These are phyloP conservation scores for Nemania sp. DNA, from an alignment of 2,329 filamentous ascomycete genomes.

Conservation along the genomic window DNA sequence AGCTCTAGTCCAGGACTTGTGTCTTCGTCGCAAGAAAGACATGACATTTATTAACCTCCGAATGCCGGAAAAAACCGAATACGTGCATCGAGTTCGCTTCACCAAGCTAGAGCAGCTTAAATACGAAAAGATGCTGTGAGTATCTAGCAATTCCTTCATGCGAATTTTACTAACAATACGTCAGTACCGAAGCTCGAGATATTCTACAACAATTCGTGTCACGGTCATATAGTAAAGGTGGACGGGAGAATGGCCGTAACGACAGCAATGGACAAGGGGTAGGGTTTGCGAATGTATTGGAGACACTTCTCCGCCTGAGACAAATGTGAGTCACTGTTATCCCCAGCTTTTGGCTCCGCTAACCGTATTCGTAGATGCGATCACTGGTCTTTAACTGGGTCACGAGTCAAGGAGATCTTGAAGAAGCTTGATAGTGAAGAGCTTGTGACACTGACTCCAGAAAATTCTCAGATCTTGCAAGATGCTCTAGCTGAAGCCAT, in stretches of 20 bases:
- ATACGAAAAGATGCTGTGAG: conserved; percentile 73
- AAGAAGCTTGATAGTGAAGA: conserved; percentile 69
- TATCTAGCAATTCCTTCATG: conserved; percentile 19
- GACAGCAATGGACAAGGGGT: conserved; percentile 47
- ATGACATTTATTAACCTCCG: conserved; percentile 87
- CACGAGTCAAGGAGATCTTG: conserved; percentile 74
- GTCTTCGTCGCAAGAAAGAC: conserved; percentile 80
- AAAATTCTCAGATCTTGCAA: conserved; percentile 74
- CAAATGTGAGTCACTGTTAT: conserved; percentile 58
- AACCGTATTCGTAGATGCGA: conserved; percentile 63
- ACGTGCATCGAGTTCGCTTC: conserved; percentile 75
- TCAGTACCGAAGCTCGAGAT: conserved; percentile 73
- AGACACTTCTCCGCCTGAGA: conserved; percentile 79
- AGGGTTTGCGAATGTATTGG: conserved; percentile 75
- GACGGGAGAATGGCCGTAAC: conserved; percentile 41
- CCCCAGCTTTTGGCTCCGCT: background rate
- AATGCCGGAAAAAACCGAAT: conserved; percentile 77
- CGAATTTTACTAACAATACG: conserved; percentile 32
- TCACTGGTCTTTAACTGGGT: conserved; percentile 81
- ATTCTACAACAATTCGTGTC: conserved; percentile 62
- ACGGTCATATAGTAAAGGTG: conserved; percentile 7
- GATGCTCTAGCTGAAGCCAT: conserved; percentile 76
- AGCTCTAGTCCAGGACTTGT: conserved; percentile 78
- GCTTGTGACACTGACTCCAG: conserved; percentile 70
- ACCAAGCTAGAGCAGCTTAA: conserved; percentile 73